Conservation (phyloP, 495 filamentous ascomycete species). For the Hypoxylon rickii region DNA sequence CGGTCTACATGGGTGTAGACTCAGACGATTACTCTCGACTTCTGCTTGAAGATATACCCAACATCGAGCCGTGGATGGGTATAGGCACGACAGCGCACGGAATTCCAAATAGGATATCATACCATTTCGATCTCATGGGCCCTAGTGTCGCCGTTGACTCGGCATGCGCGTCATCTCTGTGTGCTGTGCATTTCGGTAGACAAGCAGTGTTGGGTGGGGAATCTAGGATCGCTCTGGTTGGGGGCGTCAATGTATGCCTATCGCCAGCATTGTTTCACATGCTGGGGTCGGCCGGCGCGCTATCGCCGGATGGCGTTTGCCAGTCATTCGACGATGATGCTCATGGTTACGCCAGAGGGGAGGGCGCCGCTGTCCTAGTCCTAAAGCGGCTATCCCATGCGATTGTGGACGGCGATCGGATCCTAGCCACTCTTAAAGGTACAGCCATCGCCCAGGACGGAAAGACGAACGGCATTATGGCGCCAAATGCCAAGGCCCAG, state of each 20-base stretch:
- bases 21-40: slow-evolving; percentile 45
- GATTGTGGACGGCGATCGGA: slow-evolving; percentile 41
- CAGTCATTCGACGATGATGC: slow-evolving; percentile 49
- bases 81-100: slow-evolving; percentile 43
- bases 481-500: slow-evolving; percentile 42
- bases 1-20: slow-evolving; percentile 43
- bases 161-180: slow-evolving; percentile 51
- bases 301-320: slow-evolving; percentile 44
- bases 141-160: slow-evolving; percentile 54
- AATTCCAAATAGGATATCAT: slow-evolving; percentile 52
- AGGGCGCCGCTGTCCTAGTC: slow-evolving; percentile 48
- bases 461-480: slow-evolving; percentile 46
- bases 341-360: slow-evolving; percentile 52
- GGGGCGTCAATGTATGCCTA: slow-evolving; percentile 39
- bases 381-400: slow-evolving; percentile 41
- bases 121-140: slow-evolving; percentile 54
- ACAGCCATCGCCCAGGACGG: slow-evolving; percentile 14
- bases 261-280: slow-evolving; percentile 9
- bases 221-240: slow-evolving; percentile 42
- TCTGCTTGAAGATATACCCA: slow-evolving; percentile 42
- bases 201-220: slow-evolving; percentile 45
- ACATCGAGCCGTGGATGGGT: slow-evolving; percentile 43
- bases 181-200: slow-evolving; percentile 45
- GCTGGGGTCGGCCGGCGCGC: slow-evolving; percentile 38
- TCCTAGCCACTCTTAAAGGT: slow-evolving; percentile 48